A percentile compares a stretch with the other conserved stretches of the same genome.
phyloP scores from a whole-genome alignment of 2,329 filamentous ascomycete genomes.

The Claviceps arundinis region DNA sequence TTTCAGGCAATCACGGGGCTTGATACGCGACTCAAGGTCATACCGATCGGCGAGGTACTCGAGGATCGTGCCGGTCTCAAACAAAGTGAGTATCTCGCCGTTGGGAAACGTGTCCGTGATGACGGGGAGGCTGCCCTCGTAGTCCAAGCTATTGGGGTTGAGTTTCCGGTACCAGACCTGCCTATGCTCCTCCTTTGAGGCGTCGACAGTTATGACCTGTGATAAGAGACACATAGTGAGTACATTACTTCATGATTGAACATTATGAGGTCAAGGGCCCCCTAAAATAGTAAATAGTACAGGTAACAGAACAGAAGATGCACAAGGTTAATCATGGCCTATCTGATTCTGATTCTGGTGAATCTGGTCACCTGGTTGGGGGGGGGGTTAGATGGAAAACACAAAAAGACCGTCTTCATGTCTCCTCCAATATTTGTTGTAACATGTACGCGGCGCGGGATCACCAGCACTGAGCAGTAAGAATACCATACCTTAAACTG shows the following conservation, averaged over 20 bases:
- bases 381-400: not conserved
- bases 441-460: too few species aligned
- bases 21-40: conserved; percentile 70
- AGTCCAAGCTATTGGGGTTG: conserved; percentile 54
- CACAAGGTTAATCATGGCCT: too few species aligned
- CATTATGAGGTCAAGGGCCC: too few species aligned
- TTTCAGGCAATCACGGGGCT: conserved; percentile 55
- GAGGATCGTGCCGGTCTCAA: conserved; percentile 74
- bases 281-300: too few species aligned
- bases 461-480: not conserved
- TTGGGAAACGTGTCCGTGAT: conserved; percentile 67
- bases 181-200: conserved; percentile 66
- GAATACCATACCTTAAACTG: conserved; percentile 51
- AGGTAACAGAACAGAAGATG: too few species aligned
- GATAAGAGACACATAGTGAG: not conserved
- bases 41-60: conserved; percentile 79
- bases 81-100: conserved; percentile 60
- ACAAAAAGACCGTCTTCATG: too few species aligned
- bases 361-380: too few species aligned
- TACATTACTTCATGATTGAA: not conserved
- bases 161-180: conserved; percentile 79
- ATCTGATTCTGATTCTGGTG: not conserved
- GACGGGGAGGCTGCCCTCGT: conserved; percentile 64
- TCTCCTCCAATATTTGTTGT: too few species aligned
- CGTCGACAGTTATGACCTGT: conserved; percentile 39